A percentile compares a stretch with the other conserved stretches of the same genome.
Conservation (phyloP, 495 filamentous ascomycete genomes). For the Corynascus novoguineensis region DNA sequence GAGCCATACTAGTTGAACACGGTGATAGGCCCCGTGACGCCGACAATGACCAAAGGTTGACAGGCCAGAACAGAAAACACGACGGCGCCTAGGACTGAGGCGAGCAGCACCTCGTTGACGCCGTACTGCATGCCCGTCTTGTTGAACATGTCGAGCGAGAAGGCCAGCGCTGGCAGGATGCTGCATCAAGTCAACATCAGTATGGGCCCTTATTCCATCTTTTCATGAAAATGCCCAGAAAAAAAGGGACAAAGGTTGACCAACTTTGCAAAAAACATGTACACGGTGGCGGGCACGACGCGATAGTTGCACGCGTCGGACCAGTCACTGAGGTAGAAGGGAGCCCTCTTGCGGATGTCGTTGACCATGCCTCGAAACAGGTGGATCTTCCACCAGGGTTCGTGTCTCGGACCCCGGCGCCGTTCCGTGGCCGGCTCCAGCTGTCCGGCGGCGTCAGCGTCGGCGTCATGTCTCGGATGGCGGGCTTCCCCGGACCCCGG, state of each 20-base stretch:
- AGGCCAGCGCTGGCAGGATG: conserved; percentile 75
- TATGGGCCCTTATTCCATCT: no score
- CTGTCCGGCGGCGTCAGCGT: conserved; percentile 2
- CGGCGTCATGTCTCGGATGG: neutral
- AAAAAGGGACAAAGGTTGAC: conserved; percentile 17
- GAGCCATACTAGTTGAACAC: conserved; percentile 70
- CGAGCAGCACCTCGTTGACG: conserved; percentile 77
- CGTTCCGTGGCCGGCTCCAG: conserved; percentile 15
- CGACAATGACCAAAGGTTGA: conserved; percentile 81
- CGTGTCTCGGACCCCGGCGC: conserved; percentile 16
- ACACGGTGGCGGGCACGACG: conserved; percentile 72
- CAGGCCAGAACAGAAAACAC: conserved; percentile 72
- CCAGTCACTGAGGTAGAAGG: conserved; percentile 76
- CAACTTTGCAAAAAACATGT: conserved; percentile 90
- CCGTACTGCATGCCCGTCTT: conserved; percentile 75
- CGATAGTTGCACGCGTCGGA: conserved; percentile 81
- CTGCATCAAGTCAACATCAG: conserved; percentile 38
- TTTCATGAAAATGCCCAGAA: neutral
- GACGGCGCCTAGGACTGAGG: conserved; percentile 70
- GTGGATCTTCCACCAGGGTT: conserved; percentile 56
- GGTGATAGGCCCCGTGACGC: conserved; percentile 83
- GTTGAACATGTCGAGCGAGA: conserved; percentile 79
- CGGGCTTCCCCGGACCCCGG: neutral
- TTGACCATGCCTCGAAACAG: conserved; percentile 65
- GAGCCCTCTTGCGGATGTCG: conserved; percentile 65